Evolutionary conservation across 345 rosid species (phyloP).

Genomic region (Cardamine occulta): DNA sequence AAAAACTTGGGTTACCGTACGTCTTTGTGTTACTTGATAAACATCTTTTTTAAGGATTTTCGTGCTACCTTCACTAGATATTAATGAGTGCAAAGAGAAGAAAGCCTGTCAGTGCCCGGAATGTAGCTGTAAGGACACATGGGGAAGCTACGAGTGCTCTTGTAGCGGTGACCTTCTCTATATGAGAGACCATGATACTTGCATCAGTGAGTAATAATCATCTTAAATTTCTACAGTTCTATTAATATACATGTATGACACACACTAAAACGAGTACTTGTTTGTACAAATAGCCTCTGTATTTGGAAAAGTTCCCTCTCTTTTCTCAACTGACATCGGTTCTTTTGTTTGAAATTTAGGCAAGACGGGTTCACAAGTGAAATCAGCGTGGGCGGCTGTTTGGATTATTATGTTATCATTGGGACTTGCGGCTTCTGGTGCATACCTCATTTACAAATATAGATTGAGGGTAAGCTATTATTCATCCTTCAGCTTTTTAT

Average conservation of each 20-base stretch:
- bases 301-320: not conserved
- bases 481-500: not conserved
- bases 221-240: conserved; percentile 1
- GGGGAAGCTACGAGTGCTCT: conserved; percentile 92
- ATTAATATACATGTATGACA: not conserved
- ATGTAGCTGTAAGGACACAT: conserved; percentile 90
- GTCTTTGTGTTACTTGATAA: not conserved
- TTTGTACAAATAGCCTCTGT: not conserved
- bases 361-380: conserved; percentile 69
- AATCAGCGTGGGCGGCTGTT: conserved; percentile 90
- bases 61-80: conserved; percentile 51
- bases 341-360: conserved; percentile 49
- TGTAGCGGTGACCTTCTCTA: conserved; percentile 90
- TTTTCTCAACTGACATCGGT: not conserved
- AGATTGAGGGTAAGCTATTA: conserved; percentile 75
- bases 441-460: conserved; percentile 86
- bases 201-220: conserved; percentile 70
- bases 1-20: not conserved
- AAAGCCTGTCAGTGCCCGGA: conserved; percentile 96
- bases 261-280: not conserved
- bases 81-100: conserved; percentile 93
- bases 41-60: not conserved
- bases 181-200: conserved; percentile 91
- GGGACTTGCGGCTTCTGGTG: conserved; percentile 83
- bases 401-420: conserved; percentile 86